Conservation (phyloP, 2,329 filamentous ascomycete genomes). For the Fusarium tanahbumbuense region DNA sequence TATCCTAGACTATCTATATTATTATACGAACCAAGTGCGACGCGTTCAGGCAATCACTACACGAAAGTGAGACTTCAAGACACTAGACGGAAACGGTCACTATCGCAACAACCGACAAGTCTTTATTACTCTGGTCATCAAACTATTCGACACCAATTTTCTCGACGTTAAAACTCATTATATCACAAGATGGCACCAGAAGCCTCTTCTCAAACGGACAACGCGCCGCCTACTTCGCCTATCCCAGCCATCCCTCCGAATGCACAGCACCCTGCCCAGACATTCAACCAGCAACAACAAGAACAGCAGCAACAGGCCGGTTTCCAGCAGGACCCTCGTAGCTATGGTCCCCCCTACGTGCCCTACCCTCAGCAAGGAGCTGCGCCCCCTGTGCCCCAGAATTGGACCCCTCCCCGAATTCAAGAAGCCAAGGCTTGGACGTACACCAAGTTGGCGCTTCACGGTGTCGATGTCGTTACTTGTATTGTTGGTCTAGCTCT, state of each 20-base stretch:
- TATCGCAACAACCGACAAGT: not conserved
- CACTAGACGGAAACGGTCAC: not conserved
- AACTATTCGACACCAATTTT: not conserved
- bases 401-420: conserved; percentile 29
- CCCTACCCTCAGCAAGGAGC: conserved; percentile 35
- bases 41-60: not conserved
- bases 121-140: not conserved
- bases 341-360: conserved; percentile 45
- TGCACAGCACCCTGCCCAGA: conserved; percentile 25
- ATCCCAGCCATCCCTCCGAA: conserved; percentile 21
- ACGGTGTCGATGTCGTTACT: conserved; percentile 43
- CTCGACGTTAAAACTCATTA: not conserved
- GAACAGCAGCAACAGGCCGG: conserved; percentile 22
- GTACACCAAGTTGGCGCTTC: conserved; percentile 49
- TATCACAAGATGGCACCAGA: conserved; percentile 40
- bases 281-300: conserved; percentile 16
- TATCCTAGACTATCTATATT: not conserved
- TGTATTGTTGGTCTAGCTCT: conserved; percentile 47
- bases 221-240: conserved; percentile 14
- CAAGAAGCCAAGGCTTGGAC: conserved; percentile 43
- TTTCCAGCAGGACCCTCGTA: conserved; percentile 38
- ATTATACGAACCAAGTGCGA: not conserved
- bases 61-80: not conserved
- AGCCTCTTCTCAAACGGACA: conserved; percentile 39
- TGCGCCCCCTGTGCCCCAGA: conserved; percentile 19